Base-by-base conservation (phyloP, 1,284 basidiomycete species). In the Microbotryum intermedium region DNA sequence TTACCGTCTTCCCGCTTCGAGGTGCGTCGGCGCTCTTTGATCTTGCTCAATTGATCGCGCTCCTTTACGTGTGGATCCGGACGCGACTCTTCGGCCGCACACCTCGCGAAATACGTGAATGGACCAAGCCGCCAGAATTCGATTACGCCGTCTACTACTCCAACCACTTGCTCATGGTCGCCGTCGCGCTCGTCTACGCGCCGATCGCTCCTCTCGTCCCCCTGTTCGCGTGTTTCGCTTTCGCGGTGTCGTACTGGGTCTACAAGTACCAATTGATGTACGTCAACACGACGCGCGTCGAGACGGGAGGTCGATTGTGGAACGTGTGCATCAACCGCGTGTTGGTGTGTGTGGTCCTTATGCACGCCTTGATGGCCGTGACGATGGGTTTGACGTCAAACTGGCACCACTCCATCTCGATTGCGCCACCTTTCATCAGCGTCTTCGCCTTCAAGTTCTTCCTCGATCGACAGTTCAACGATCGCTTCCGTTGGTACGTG, bases 11-110 rank as follows among this genome's bases (percentile, higher is more conserved):
- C 79, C 91, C 92, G 81, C 80, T 97, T 42, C 88, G 93, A 71
- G 93, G 92, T 30, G 95, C 95, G 80, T 80, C 97, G 50, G 85
- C 85, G 26, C 77, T 97, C 60, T 97, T 97, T 72, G 95, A 99
- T 74, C 79, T 99, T 47, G 93, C 94, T 6, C 95, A 99, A 75
- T 84, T 97, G 57, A 76, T 97, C 76, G 94, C 95, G 72, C 80
- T 99, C 39, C 72, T 92, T 16, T 83, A 87, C 78, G 83, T 92
- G 23, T 92, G 85, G 42, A 79, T 97, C 76, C 88, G 88, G 76
- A 91, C 88, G 4, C 77, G 87, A 59, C 76, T 91, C 51, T 88
- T 97, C 71, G 90, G 92, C n/a, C 85, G 93, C 59, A 98, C 95
- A 0, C 94, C 93, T 50, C 84, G 95, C 68, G 92, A 97, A 71